Percentiles rank a stretch among this genome's conserved stretches.
Evolutionary conservation across 345 rosid genomes (phyloP).

Genomic region (Ceriops tagal): DNA sequence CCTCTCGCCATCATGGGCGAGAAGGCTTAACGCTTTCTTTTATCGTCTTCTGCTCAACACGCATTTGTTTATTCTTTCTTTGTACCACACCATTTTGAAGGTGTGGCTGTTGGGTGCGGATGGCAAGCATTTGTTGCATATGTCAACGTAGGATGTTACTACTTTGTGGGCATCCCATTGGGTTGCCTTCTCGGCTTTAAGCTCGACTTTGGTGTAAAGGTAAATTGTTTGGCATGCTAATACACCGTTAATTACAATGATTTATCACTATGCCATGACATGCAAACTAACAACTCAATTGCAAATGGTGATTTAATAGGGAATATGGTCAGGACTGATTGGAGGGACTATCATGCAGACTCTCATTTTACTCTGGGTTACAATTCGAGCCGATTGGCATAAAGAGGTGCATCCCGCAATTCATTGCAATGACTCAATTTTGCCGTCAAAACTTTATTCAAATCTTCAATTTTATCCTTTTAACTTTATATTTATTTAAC

Average conservation of each 20-base stretch:
- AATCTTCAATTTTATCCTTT: too few relatives aligned
- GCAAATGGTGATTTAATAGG: conserved; percentile 26
- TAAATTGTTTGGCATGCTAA: background rate
- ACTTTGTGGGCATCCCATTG: conserved; percentile 54
- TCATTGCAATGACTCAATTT: too few relatives aligned
- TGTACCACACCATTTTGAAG: conserved; percentile 13
- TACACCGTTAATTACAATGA: too few relatives aligned
- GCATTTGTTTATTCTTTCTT: background rate
- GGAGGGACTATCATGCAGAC: conserved; percentile 59
- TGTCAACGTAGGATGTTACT: conserved; percentile 73
- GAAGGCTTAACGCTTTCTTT: too few relatives aligned
- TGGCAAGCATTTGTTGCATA: conserved; percentile 89
- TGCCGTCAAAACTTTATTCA: too few relatives aligned
- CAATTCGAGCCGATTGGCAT: conserved; percentile 50
- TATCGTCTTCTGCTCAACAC: background rate
- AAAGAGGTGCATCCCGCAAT: conserved; percentile 35
- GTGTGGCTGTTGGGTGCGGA: conserved; percentile 81
- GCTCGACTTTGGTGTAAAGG: conserved; percentile 55
- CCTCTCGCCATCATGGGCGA: background rate
- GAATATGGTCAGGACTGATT: conserved; percentile 70
- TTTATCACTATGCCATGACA: too few relatives aligned
- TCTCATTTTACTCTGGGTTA: conserved; percentile 41
- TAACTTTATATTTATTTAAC: too few relatives aligned
- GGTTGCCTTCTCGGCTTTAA: conserved; percentile 60
- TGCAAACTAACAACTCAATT: too few relatives aligned